Base-by-base conservation (phyloP, 139 green algal genomes). In the Eudorina sp. region DNA sequence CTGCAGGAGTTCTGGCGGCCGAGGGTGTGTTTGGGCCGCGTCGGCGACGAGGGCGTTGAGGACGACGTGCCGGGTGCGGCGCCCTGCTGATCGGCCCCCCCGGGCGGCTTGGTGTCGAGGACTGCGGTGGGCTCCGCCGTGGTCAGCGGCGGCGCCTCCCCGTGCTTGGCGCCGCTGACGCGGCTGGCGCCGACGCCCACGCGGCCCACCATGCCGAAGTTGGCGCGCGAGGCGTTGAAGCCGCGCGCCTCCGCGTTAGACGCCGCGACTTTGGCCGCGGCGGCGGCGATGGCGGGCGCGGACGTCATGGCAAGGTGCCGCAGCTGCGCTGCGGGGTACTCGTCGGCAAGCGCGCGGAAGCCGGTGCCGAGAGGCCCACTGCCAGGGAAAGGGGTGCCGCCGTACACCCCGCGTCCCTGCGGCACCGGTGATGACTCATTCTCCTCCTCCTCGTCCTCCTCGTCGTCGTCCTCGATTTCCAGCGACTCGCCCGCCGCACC, bases 321-420 rank as follows among this genome's bases (percentile, higher is more conserved):
- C 48, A 68, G 2, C 19, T 36, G 36, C 19, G 21, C 8, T 16
- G 6, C 16, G 1, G 41, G 46, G 23, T 58, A 55, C 38, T 85
- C 78, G 14, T 85, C 78, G 7, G 78, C 78, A 0, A 85, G 78
- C 4, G 78, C 55, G 0, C 78, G 55, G 38, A 55, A 74, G 38
- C 78, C 78, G 19, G 55, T 74, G 40, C 78, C 78, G 40, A 74
- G 46, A 46, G 13, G 14, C 34, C 36, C n/a, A n/a, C n/a, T n/a
- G n/a, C n/a, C n/a, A n/a, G n/a, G n/a, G n/a, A n/a, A n/a, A n/a
- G n/a, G n/a, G n/a, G 29, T 19, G 34, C 29, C 74, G 31, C 40
- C n/a, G n/a, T n/a, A n/a, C n/a, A n/a, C n/a, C n/a, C n/a, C n/a
- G n/a, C n/a, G n/a, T n/a, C n/a, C n/a, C n/a, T n/a, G n/a, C n/a